Conservation (phyloP, 2,329 filamentous ascomycete species). For the Colletotrichum graminicola region DNA sequence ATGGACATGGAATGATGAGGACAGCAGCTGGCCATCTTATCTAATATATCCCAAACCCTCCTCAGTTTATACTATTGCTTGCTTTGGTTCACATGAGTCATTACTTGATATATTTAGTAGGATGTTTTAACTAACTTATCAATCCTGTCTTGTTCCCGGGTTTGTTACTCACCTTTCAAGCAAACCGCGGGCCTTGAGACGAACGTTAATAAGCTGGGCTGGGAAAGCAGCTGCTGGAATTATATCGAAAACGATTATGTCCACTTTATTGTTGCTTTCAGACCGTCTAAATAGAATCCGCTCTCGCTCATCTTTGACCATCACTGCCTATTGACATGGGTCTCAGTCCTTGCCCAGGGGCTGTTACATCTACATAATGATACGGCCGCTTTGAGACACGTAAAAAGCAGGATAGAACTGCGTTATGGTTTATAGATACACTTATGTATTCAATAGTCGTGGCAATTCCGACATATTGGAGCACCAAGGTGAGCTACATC, state of each 20-base stretch:
- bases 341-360: neutral
- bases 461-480: neutral
- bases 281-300: neutral
- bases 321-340: neutral
- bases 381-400: neutral
- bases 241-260: neutral
- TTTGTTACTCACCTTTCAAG: no score
- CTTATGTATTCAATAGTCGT: neutral
- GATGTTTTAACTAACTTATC: neutral
- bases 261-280: neutral
- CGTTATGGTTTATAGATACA: neutral
- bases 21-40: no score
- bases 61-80: accelerated
- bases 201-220: neutral
- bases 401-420: neutral
- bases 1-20: no score
- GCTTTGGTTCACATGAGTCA: neutral
- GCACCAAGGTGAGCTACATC: neutral
- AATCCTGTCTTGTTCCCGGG: neutral
- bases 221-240: neutral
- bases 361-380: neutral
- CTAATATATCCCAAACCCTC: neutral
- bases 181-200: neutral
- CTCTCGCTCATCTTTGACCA: neutral
- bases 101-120: neutral